phyloP scores from a whole-genome alignment of 164 flowering plant genomes.

The Magnolia officinalis region DNA sequence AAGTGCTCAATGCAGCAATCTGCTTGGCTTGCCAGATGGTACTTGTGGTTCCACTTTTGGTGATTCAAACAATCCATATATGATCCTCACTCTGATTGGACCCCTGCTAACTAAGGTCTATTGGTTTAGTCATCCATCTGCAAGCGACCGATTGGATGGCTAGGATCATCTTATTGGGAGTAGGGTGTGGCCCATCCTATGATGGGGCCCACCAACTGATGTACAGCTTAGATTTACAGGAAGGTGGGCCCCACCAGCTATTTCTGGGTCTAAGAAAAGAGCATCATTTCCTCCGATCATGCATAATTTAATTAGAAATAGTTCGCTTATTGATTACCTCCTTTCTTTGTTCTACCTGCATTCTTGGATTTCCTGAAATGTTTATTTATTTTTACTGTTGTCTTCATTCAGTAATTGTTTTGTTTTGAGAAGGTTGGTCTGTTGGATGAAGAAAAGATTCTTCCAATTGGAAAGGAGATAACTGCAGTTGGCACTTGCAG shows the following conservation, averaged over 20 bases:
- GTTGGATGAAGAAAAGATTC: conserved; percentile 86
- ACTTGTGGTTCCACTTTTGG: too few relatives aligned
- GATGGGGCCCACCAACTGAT: not conserved
- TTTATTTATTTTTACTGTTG: not conserved
- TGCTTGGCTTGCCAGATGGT: not conserved
- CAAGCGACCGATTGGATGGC: not conserved
- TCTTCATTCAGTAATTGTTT: not conserved
- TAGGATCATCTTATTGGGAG: not conserved
- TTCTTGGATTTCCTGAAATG: not conserved
- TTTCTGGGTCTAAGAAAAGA: not conserved
- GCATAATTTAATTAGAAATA: too few relatives aligned
- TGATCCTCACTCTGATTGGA: too few relatives aligned
- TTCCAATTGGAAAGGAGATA: conserved; percentile 72
- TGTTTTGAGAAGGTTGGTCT: conserved; percentile 59
- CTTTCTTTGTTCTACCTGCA: not conserved
- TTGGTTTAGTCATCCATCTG: not conserved
- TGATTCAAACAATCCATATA: too few relatives aligned
- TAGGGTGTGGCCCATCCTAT: not conserved
- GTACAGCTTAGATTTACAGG: not conserved
- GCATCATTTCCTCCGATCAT: not conserved
- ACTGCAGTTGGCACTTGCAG: conserved; percentile 74
- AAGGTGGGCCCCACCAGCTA: not conserved
- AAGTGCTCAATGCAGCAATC: not conserved
- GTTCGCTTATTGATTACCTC: not conserved
- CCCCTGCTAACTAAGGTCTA: not conserved